Conservation (phyloP, 2,329 filamentous ascomycete species). For the Didymella lethalis region DNA sequence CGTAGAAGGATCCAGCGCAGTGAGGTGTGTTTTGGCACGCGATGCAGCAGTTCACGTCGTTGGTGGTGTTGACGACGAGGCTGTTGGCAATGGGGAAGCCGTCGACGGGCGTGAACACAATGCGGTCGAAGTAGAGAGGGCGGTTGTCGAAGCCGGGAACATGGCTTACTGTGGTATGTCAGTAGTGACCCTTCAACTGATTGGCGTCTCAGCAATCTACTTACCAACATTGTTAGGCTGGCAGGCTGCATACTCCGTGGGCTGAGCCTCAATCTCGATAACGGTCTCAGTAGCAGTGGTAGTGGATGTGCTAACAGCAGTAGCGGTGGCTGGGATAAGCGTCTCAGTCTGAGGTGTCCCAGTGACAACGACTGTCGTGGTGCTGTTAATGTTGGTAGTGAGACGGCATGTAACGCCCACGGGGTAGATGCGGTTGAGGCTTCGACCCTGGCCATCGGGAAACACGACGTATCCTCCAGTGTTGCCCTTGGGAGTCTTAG, state of each 20-base stretch:
- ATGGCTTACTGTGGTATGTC: constrained; percentile 26
- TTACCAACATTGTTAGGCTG: constrained; percentile 37
- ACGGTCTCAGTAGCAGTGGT: constrained; percentile 30
- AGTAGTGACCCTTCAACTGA: not conserved
- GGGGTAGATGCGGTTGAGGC: constrained; percentile 25
- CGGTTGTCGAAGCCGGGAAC: constrained; percentile 26
- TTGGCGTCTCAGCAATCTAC: not conserved
- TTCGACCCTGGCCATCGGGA: constrained; percentile 22
- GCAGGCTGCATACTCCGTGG: constrained; percentile 36
- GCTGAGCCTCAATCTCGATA: constrained; percentile 19
- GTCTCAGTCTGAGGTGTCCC: constrained; percentile 23
- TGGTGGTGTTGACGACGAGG: constrained; percentile 25
- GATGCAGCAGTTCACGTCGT: constrained; percentile 33
- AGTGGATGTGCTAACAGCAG: constrained; percentile 26
- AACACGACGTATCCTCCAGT: constrained; percentile 29
- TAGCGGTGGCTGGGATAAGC: constrained; percentile 23
- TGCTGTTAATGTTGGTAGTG: constrained; percentile 29
- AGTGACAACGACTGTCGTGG: constrained; percentile 21
- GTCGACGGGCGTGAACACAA: constrained; percentile 28
- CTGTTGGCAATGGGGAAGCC: constrained; percentile 38
- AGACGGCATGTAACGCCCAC: constrained; percentile 28
- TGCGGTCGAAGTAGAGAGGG: constrained; percentile 32
- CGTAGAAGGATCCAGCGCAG: constrained; percentile 39
- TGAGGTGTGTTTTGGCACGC: constrained; percentile 36
- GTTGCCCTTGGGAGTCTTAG: constrained; percentile 27